Evolutionary conservation across 768 basidiomycete species (phyloP).

Genomic region (Amanita exitialis): DNA sequence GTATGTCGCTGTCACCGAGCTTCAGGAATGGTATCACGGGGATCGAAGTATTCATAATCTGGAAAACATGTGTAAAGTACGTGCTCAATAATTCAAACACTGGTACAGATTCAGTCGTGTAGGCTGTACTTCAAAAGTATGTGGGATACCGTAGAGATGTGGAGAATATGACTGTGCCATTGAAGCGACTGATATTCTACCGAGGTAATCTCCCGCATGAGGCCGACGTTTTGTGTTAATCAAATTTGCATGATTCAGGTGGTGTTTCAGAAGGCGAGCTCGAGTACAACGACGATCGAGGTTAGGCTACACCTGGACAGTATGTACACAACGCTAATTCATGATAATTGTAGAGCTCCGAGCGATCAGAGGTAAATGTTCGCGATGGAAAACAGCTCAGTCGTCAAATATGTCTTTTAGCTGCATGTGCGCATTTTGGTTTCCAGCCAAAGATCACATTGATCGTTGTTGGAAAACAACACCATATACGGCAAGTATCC

Average conservation of each 20-base stretch:
- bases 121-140: slow-evolving; percentile 48
- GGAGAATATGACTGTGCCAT: slow-evolving; percentile 35
- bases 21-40: slow-evolving; percentile 62
- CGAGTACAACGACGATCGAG: slow-evolving; percentile 39
- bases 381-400: not conserved
- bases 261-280: slow-evolving; percentile 44
- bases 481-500: slow-evolving; percentile 38
- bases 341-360: slow-evolving; percentile 38
- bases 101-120: not conserved
- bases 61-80: slow-evolving; percentile 51
- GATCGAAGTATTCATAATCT: slow-evolving; percentile 64
- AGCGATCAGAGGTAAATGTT: slow-evolving; percentile 39
- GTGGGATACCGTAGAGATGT: slow-evolving; percentile 36
- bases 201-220: slow-evolving; percentile 32
- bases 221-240: slow-evolving; percentile 7
- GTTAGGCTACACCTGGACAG: slow-evolving; percentile 18
- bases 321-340: slow-evolving; percentile 7
- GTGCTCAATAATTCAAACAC: slow-evolving; percentile 1
- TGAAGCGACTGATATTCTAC: slow-evolving; percentile 62
- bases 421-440: slow-evolving; percentile 46
- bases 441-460: slow-evolving; percentile 65
- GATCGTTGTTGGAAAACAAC: slow-evolving; percentile 72
- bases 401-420: slow-evolving; percentile 22
- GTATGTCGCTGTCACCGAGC: slow-evolving; percentile 43
- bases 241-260: slow-evolving; percentile 22